Conservation (phyloP, 495 filamentous ascomycete genomes). For the Chlorociboria aeruginascens region DNA sequence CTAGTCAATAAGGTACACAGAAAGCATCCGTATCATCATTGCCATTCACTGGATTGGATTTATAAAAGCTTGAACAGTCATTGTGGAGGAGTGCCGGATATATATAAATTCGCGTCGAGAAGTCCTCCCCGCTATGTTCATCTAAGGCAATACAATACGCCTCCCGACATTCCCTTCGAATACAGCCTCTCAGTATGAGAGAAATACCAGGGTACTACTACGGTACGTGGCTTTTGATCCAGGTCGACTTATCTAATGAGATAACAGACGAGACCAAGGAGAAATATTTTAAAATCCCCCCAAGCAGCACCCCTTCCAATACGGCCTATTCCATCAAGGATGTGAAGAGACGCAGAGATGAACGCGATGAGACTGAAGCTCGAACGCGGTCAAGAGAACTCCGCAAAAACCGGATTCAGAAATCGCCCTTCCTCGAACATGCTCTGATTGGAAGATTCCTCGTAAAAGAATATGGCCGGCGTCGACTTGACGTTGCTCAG, state of each 20-base stretch:
- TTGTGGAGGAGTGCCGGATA: no score
- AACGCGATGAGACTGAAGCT: slow-evolving; percentile 7
- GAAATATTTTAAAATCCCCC: slow-evolving; percentile 19
- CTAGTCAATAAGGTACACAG: no score
- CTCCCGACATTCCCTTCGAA: no score
- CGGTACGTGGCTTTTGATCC: slow-evolving; percentile 2
- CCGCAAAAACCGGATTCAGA: slow-evolving; percentile 6
- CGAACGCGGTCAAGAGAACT: not conserved
- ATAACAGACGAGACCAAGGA: slow-evolving; percentile 14
- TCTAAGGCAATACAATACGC: no score
- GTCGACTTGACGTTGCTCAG: not conserved
- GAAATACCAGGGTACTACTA: slow-evolving; percentile 19
- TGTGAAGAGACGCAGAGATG: slow-evolving; percentile 14
- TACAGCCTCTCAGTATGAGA: not conserved
- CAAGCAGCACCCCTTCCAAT: not conserved
- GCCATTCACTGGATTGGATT: no score
- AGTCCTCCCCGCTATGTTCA: no score
- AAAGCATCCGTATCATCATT: no score
- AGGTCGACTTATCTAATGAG: not conserved
- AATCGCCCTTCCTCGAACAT: not conserved
- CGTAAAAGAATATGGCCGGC: slow-evolving; percentile 3
- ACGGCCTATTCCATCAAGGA: slow-evolving; percentile 14
- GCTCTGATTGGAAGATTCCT: slow-evolving; percentile 12
- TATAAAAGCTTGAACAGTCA: no score
- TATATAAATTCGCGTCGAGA: no score